phyloP scores from a whole-genome alignment of 768 basidiomycete species.

The Boletus barrowsii region DNA sequence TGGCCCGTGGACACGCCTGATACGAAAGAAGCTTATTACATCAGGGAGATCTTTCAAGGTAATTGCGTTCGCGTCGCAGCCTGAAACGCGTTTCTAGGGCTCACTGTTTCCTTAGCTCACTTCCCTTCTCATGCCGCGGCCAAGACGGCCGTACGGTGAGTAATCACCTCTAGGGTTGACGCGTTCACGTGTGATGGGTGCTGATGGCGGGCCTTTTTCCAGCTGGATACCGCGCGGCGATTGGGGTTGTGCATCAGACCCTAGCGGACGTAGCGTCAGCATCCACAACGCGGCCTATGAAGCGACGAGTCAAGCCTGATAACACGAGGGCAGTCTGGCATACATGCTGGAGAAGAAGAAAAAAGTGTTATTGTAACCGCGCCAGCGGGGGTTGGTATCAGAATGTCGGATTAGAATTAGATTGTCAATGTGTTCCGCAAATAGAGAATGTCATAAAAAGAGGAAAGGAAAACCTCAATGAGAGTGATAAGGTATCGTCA shows the following conservation, averaged over 20 bases:
- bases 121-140: conserved; percentile 89
- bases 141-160: conserved; percentile 84
- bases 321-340: conserved; percentile 15
- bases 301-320: conserved; percentile 11
- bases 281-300: conserved; percentile 93
- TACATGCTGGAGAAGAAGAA: conserved; percentile 16
- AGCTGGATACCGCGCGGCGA: conserved; percentile 94
- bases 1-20: conserved; percentile 83
- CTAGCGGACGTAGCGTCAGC: conserved; percentile 90
- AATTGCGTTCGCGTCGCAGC: conserved; percentile 8
- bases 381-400: conserved; percentile 28
- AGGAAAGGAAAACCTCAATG: conserved; percentile 18
- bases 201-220: conserved; percentile 12
- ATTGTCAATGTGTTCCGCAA: conserved; percentile 35
- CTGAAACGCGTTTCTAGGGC: not conserved
- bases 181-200: conserved; percentile 4
- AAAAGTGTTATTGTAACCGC: conserved; percentile 14
- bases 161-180: conserved; percentile 11
- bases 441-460: conserved; percentile 37
- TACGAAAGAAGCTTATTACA: conserved; percentile 95
- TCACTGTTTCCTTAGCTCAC: conserved; percentile 43
- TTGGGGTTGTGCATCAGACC: conserved; percentile 95
- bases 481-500: conserved; percentile 36
- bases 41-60: conserved; percentile 91
- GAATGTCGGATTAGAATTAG: conserved; percentile 25